These are phyloP conservation scores for Brassica incana DNA, from an alignment of 345 rosid species.

Conservation along the genomic window DNA sequence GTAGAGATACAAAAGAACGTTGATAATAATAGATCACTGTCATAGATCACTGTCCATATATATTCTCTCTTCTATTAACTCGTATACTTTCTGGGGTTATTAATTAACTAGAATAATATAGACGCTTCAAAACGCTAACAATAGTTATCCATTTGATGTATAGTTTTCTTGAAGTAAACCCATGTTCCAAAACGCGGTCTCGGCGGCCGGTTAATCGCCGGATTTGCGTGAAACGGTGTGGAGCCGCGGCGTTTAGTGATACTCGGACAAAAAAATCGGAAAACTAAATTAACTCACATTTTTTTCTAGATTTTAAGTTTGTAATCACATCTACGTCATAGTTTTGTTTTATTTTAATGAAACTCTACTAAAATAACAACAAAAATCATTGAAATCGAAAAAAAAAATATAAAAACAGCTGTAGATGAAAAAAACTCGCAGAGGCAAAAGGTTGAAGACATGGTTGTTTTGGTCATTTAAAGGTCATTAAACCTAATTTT, in stretches of 20 bases:
- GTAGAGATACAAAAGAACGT: not conserved
- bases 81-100: too few relatives aligned
- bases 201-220: not conserved
- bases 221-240: not conserved
- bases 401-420: not conserved
- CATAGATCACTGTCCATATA: not conserved
- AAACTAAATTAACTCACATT: too few relatives aligned
- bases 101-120: too few relatives aligned
- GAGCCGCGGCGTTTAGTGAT: not conserved
- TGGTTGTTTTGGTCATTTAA: not conserved
- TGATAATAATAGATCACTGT: not conserved
- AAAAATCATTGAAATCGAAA: not conserved
- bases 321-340: not conserved
- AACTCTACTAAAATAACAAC: not conserved
- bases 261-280: not conserved
- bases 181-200: not conserved
- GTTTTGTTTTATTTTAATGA: not conserved
- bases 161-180: not conserved
- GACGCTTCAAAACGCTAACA: not conserved
- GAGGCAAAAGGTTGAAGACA: not conserved
- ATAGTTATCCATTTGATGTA: not conserved
- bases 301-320: not conserved
- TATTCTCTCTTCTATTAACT: not conserved
- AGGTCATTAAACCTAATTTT: not conserved
- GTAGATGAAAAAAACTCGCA: not conserved